These are phyloP conservation scores for Lablab purpureus DNA, from an alignment of 306 rosid species.

Conservation along the genomic window DNA sequence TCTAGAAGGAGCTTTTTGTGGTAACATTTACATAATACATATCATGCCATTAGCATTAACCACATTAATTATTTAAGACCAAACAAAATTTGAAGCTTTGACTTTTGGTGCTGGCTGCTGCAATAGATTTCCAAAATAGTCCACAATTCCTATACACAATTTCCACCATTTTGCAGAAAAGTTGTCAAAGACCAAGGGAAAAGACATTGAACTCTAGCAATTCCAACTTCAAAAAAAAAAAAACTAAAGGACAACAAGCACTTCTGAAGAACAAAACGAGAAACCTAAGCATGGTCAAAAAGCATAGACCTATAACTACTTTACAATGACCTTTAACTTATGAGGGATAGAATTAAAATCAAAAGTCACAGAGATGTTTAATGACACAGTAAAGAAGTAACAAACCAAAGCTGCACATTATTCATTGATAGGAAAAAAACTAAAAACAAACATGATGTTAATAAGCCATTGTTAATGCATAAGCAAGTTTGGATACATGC, in stretches of 20 bases:
- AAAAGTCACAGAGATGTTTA: not conserved
- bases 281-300: not conserved
- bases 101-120: not conserved
- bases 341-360: constrained; percentile 10
- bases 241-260: not conserved
- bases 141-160: not conserved
- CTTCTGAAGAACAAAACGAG: not conserved
- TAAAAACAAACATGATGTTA: not conserved
- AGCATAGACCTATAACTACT: constrained; percentile 14
- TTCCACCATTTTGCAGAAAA: constrained; percentile 1
- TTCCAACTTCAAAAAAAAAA: constrained; percentile 21
- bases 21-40: constrained; percentile 6
- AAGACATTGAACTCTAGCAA: not conserved
- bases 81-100: not conserved
- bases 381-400: not conserved
- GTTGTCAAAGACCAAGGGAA: not conserved
- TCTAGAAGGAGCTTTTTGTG: not conserved
- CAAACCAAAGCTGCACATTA: not conserved
- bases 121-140: constrained; percentile 16
- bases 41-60: not conserved
- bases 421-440: not conserved
- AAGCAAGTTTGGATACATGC: not conserved
- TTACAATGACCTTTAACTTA: not conserved
- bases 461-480: not conserved
- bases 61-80: not conserved